A percentile compares a stretch with the other conserved stretches of the same genome.
phyloP scores from a whole-genome alignment of 2,329 filamentous ascomycete species.

The Aspergillus sp. region DNA sequence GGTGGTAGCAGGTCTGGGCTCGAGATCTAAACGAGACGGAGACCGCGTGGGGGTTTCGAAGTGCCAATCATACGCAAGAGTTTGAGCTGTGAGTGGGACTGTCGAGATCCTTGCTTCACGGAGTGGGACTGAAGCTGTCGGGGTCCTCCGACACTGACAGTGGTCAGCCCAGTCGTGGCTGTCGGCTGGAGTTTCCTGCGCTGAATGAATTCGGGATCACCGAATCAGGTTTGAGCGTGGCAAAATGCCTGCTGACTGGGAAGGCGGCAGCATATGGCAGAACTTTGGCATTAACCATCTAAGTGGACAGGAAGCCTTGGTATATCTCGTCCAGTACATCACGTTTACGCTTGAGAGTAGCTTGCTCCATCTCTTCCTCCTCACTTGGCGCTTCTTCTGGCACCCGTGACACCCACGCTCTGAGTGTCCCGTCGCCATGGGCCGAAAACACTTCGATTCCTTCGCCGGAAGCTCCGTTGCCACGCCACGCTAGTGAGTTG shows the following conservation, averaged over 20 bases:
- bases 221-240: neutral
- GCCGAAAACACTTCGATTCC: constrained; percentile 77
- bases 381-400: constrained; percentile 52
- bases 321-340: constrained; percentile 81
- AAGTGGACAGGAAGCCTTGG: constrained; percentile 65
- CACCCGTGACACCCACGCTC: constrained; percentile 72
- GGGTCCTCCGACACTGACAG: constrained; percentile 4
- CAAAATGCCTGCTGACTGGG: neutral
- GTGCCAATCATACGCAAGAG: neutral
- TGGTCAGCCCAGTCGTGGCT: neutral
- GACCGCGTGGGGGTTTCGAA: constrained; percentile 1
- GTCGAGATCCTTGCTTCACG: constrained; percentile 4
- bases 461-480: constrained; percentile 59
- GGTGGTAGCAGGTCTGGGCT: constrained; percentile 5
- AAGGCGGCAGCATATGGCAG: constrained; percentile 5
- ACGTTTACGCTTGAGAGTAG: constrained; percentile 68
- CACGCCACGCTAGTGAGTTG: constrained; percentile 76
- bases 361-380: constrained; percentile 55
- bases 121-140: neutral
- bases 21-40: constrained; percentile 14
- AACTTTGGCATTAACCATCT: neutral
- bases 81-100: neutral
- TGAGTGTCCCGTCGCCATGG: constrained; percentile 82
- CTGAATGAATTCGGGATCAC: neutral
- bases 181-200: neutral